phyloP scores from a whole-genome alignment of 1,284 basidiomycete genomes.

The Spongiforma sp. region DNA sequence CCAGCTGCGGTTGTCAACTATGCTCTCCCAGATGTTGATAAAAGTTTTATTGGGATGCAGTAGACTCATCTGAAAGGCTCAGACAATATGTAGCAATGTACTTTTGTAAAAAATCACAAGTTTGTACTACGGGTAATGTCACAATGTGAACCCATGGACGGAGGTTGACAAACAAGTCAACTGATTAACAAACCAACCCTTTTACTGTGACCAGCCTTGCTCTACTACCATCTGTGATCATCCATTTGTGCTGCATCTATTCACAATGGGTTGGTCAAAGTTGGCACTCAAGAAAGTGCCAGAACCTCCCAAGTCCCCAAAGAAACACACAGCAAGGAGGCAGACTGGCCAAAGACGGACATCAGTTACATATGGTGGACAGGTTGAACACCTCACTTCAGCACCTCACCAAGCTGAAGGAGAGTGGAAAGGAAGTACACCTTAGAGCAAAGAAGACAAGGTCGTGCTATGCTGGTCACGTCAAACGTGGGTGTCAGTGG shows the following conservation, averaged over 20 bases:
- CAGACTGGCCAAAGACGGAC: too few relatives aligned
- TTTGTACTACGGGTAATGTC: too few relatives aligned
- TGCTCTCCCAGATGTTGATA: not conserved
- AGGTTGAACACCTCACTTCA: not conserved
- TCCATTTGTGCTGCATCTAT: too few relatives aligned
- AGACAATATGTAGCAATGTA: not conserved
- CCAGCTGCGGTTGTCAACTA: not conserved
- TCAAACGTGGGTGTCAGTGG: slow-evolving; percentile 4
- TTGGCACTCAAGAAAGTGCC: not conserved
- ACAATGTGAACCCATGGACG: too few relatives aligned
- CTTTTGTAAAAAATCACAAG: too few relatives aligned
- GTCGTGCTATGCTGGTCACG: slow-evolving; percentile 3
- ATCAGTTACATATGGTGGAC: not conserved
- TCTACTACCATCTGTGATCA: too few relatives aligned
- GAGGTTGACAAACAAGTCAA: too few relatives aligned
- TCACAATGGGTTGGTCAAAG: not conserved
- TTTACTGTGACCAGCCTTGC: too few relatives aligned
- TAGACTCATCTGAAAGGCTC: not conserved
- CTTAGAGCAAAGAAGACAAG: slow-evolving; percentile 6
- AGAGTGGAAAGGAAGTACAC: slow-evolving; percentile 3
- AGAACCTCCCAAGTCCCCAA: not conserved
- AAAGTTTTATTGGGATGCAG: too few relatives aligned
- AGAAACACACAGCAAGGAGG: not conserved
- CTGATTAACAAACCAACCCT: too few relatives aligned
- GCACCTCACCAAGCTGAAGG: slow-evolving; percentile 1